Evolutionary conservation across 1,284 basidiomycete species (phyloP), one percentile per base, ranked within the genome.

Genomic region (Tilletia horrida): DNA sequence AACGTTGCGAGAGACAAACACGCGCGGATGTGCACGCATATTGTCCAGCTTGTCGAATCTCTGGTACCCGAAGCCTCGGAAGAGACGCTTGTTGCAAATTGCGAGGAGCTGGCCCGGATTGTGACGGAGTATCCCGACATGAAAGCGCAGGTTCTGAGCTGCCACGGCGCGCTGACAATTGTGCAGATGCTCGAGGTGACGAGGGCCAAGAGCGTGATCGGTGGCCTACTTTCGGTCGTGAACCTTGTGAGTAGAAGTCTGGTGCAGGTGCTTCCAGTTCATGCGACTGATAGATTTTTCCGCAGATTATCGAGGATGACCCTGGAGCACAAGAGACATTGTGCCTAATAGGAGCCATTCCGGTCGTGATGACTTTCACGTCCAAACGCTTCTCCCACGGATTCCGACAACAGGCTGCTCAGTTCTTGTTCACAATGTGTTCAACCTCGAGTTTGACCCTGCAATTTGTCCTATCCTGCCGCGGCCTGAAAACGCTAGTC

Each of bases 331-430:
- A 97, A 73, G 95, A 98, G 82, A 93, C 92, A 71, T 92, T 97
- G 83, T 97, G 95, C 82, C 84, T 96, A 61, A 92, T 95, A 74
- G 93, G 91, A 9, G 73, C 76, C 9, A 74, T 78, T 50, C 82
- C 83, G 0, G 77, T 83, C 21, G 79, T 83, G 44, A 81, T 83
- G 76, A 88, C 88, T 47, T 97, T 95, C 80, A 95, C 94, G 0
- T 93, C 92, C 9, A 97, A 96, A 84, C 92, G 91, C 77, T 93
- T 92, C 81, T 89, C 93, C 0, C 88, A 91, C 18, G 93, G 97
- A 78, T 95, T 93, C 74, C 88, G 95, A 52, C 84, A 92, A n/a
- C 91, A 97, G 81, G 94, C 94, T 0, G 96, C 95, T 0, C 89
- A 92, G 75, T 97, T 97, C 82, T 91, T 98, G 67, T 90, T 91